Evolutionary conservation across 2,329 filamentous ascomycete species (phyloP), one percentile per base, ranked within the genome.

Genomic region (Chrysosporium queenslandicum): DNA sequence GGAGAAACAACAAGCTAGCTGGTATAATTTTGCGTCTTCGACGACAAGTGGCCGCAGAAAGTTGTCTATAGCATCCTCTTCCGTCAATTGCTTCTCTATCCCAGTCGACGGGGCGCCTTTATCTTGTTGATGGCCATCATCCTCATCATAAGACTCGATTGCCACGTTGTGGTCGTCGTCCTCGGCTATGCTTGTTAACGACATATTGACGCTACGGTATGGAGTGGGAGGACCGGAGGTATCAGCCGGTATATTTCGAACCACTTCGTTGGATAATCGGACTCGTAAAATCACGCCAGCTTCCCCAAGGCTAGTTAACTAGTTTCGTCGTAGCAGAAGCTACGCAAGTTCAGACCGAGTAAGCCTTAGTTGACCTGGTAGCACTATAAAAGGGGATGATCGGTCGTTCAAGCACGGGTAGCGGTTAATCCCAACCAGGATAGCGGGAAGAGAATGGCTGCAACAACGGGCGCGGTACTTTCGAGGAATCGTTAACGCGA

Each of bases 1-100:
- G 36, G 71, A 73, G 57, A 74, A 74, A 45, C 70, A 68, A 55
- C 70, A 70, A 39, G 71, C 71, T 37, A 74, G 61, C 55, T 65
- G 64, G 59, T 74, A 72, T n/a, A 74, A 63, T 18, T 64, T 62
- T 25, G 62, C 64, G 55, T 74, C 72, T 43, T 71, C 65, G 37
- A 71, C 61, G 20, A 57, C 59, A 14, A 74, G 59, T 8, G 72
- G 71, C 21, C 64, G 62, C 23, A 74, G 52, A 49, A 72, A 74
- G 5, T 64, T 62, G 50, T 72, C 66, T 21, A 74, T 59, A 41
- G 60, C 63, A 18, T 65, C 62, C 47, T 69, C 63, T 40, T 65
- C 59, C 52, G 62, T 62, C 27, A 64, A 55, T 30, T 60, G 57
- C 57, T 66, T 64, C 39, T 59, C 58, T 52, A n/a, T 21, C 11